Conservation (phyloP, 495 filamentous ascomycete genomes). For the Penicillium silybi region DNA sequence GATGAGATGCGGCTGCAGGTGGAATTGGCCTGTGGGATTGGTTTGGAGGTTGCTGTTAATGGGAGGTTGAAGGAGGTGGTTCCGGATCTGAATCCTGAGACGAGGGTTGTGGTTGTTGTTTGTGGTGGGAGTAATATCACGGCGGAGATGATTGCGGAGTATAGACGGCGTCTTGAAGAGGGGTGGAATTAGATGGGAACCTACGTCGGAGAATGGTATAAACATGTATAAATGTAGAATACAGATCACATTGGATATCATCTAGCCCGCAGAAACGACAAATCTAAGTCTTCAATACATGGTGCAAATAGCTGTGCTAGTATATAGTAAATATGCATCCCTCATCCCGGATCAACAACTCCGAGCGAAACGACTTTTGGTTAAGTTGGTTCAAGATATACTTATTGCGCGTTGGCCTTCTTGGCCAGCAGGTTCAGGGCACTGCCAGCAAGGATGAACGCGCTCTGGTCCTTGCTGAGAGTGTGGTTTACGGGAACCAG, state of each 20-base stretch:
- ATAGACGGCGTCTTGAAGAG: slow-evolving; percentile 29
- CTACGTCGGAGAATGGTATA: no score
- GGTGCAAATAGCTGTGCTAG: slow-evolving; percentile 8
- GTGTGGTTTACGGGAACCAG: slow-evolving; percentile 57
- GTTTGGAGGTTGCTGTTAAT: slow-evolving; percentile 46
- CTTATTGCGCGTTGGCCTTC: slow-evolving; percentile 29
- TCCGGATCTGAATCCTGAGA: slow-evolving; percentile 46
- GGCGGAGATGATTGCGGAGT: slow-evolving; percentile 60
- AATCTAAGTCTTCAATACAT: slow-evolving; percentile 19
- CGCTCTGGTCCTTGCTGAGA: slow-evolving; percentile 80
- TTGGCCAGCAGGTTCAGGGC: slow-evolving; percentile 83
- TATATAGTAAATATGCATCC: slow-evolving; percentile 8
- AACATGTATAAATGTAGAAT: slow-evolving; percentile 15
- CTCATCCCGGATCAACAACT: slow-evolving; percentile 17
- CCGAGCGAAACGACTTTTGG: slow-evolving; percentile 19
- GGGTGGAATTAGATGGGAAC: not conserved
- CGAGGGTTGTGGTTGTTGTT: slow-evolving; percentile 76
- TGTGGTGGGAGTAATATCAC: slow-evolving; percentile 78
- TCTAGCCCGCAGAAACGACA: slow-evolving; percentile 20
- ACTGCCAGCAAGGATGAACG: slow-evolving; percentile 88
- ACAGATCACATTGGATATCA: slow-evolving; percentile 34
- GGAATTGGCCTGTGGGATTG: slow-evolving; percentile 81
- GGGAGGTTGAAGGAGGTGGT: slow-evolving; percentile 53
- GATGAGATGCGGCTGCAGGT: slow-evolving; percentile 75
- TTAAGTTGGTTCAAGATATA: not conserved